Conservation (phyloP, 1,139 yeast species). For the Pichia kudriavzevii region DNA sequence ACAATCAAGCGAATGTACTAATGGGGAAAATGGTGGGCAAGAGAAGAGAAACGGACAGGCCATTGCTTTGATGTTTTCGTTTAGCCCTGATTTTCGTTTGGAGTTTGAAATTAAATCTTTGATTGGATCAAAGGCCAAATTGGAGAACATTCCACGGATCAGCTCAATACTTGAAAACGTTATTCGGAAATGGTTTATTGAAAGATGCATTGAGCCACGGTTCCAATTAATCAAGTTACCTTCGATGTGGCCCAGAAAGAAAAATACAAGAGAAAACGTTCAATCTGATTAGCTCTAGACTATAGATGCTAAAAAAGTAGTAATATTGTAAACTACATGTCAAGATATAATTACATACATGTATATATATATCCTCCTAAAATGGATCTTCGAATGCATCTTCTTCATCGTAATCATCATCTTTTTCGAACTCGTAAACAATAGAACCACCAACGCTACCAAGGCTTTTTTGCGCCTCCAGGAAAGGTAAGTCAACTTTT, state of each 20-base stretch:
- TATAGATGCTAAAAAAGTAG: no score
- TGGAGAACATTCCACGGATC: conserved; percentile 90
- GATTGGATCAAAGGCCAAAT: conserved; percentile 86
- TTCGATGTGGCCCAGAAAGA: conserved; percentile 81
- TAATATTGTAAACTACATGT: no score
- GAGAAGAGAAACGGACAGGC: conserved; percentile 13
- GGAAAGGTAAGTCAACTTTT: conserved; percentile 78
- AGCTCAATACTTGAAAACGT: conserved; percentile 77
- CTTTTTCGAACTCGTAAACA: conserved; percentile 72
- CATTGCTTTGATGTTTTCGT: conserved; percentile 78
- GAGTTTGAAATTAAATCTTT: conserved; percentile 81
- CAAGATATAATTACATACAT: neutral
- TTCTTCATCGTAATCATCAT: conserved; percentile 91
- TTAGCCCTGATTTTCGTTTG: conserved; percentile 81
- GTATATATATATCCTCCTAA: conserved; percentile 2
- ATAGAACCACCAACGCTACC: conserved; percentile 80
- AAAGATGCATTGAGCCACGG: conserved; percentile 88
- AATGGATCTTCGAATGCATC: conserved; percentile 96
- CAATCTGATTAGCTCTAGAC: conserved; percentile 4
- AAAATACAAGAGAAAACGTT: conserved; percentile 47
- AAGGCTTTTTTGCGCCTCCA: conserved; percentile 74
- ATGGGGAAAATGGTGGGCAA: neutral
- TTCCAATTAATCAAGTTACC: conserved; percentile 81
- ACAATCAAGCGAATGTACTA: neutral
- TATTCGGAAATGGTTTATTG: conserved; percentile 83